Conservation (phyloP, 2,329 filamentous ascomycete species). For the Botrytis aclada region DNA sequence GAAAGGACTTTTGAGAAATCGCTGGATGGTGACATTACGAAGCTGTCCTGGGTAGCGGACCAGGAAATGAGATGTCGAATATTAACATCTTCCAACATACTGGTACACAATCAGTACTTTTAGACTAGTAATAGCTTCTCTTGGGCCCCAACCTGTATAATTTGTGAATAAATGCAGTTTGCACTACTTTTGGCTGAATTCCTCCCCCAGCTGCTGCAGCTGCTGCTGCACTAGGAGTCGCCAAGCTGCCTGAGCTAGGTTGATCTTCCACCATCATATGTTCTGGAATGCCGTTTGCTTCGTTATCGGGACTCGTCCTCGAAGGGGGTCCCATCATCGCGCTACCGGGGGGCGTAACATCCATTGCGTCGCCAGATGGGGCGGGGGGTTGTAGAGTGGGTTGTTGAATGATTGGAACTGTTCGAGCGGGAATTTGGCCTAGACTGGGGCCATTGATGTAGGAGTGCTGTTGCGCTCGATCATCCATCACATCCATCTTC, state of each 20-base stretch:
- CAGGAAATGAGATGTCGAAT: conserved; percentile 97
- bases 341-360: conserved; percentile 51
- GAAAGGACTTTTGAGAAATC: conserved; percentile 98
- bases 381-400: conserved; percentile 58
- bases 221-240: conserved; percentile 40
- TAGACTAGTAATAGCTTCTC: background rate
- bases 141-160: conserved; percentile 77
- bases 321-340: conserved; percentile 41
- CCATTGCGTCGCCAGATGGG: conserved; percentile 59
- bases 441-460: conserved; percentile 31
- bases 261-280: conserved; percentile 36
- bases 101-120: conserved; percentile 42
- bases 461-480: conserved; percentile 34
- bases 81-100: conserved; percentile 91
- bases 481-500: conserved; percentile 35
- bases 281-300: conserved; percentile 37
- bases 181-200: conserved; percentile 94
- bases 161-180: conserved; percentile 98
- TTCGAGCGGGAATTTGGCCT: conserved; percentile 36
- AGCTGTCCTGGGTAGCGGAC: conserved; percentile 91
- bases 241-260: conserved; percentile 39
- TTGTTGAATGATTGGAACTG: conserved; percentile 56
- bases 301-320: conserved; percentile 36
- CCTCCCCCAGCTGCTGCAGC: conserved; percentile 66
- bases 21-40: conserved; percentile 96